These are phyloP conservation scores for Sicyos baderoa DNA, from an alignment of 306 rosid genomes.

Conservation along the genomic window DNA sequence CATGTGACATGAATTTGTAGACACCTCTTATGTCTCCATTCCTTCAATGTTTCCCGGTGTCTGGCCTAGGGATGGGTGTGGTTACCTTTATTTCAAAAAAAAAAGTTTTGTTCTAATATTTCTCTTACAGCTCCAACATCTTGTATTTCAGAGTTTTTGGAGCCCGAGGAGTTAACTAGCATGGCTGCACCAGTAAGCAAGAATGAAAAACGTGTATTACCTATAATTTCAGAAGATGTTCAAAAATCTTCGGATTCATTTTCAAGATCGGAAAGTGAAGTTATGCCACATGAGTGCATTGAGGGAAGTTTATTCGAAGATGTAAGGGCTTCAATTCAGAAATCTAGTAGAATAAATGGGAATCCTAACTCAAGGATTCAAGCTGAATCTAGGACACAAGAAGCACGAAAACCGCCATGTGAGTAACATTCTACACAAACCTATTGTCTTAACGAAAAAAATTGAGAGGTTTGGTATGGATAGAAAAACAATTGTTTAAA, in stretches of 20 bases:
- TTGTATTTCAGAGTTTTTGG: slow-evolving; percentile 66
- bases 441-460: neutral
- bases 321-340: slow-evolving; percentile 89
- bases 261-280: slow-evolving; percentile 63
- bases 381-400: slow-evolving; percentile 21
- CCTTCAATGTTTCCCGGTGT: no score
- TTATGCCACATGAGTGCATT: slow-evolving; percentile 48
- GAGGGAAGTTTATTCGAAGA: slow-evolving; percentile 73
- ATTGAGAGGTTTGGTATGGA: neutral
- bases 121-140: slow-evolving; percentile 16
- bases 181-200: slow-evolving; percentile 63
- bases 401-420: slow-evolving; percentile 30
- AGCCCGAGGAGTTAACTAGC: slow-evolving; percentile 69
- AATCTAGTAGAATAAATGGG: slow-evolving; percentile 37
- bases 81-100: no score
- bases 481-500: no score
- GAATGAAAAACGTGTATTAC: slow-evolving; percentile 42
- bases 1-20: no score
- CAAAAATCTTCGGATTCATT: slow-evolving; percentile 61
- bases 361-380: slow-evolving; percentile 26
- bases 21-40: no score
- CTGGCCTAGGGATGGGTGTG: no score
- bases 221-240: slow-evolving; percentile 60
- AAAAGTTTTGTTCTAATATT: neutral
- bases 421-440: slow-evolving; percentile 22